Evolutionary conservation across 139 green algal genomes (phyloP), one percentile per base, ranked within the genome.

Genomic region (Picochlorum sp.): DNA sequence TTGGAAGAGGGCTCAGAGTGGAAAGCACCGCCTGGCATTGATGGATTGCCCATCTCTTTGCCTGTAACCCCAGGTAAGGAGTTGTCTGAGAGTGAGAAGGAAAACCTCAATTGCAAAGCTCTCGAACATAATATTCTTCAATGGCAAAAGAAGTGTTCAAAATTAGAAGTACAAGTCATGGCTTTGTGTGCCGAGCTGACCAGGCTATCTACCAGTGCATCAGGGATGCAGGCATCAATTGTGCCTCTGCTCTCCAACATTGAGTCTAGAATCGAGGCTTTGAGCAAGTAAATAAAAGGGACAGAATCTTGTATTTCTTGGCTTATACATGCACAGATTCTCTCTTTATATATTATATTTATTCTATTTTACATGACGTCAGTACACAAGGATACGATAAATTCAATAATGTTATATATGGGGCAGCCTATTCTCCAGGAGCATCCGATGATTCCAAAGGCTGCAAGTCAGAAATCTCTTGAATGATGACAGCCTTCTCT

Each of bases 401-500:
- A n/a, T n/a, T n/a, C n/a, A n/a, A n/a, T n/a, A n/a, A n/a, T n/a
- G n/a, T n/a, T n/a, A n/a, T n/a, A n/a, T n/a, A n/a, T n/a, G n/a
- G n/a, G n/a, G n/a, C n/a, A n/a, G 47, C 33, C 14, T 4, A 32
- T 29, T 22, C 25, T 31, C 9, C 16, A n/a, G n/a, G n/a, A n/a
- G n/a, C n/a, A n/a, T 22, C 2, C 31, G 37, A n/a, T n/a, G n/a
- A n/a, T 16, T 33, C 31, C 25, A 54, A 29, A 29, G 60, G 60
- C 60, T 76, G 50, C 57, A 83, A 61, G 43, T 59, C 35, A 16
- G 35, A 50, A 36, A 95, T 93, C 59, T 90, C 82, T 35, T 83
- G 78, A 12, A 94, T 87, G 41, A 95, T 84, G 13, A 91, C 77
- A 2, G 74, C 81, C 69, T 95, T 95, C 68, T 95, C 87, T 66